Percentiles rank a stretch among this genome's conserved stretches.
Conservation (phyloP, 2,329 filamentous ascomycete species). For the Mollisiaceae sp. region DNA sequence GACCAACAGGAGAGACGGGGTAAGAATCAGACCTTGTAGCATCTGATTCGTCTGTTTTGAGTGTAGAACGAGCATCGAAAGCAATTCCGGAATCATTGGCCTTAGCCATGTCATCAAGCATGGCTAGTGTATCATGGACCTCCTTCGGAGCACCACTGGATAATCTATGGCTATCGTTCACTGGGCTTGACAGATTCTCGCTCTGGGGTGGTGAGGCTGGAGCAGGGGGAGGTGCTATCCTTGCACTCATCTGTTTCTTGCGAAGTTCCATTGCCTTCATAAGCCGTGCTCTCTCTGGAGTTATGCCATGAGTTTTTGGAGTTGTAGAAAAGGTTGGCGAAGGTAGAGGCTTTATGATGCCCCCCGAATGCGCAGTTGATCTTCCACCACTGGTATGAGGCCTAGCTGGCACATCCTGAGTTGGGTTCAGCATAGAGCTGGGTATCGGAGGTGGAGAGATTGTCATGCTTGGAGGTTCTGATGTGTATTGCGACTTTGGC, state of each 20-base stretch:
- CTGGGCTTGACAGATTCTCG: slow-evolving; percentile 18
- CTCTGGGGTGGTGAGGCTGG: slow-evolving; percentile 15
- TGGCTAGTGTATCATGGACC: slow-evolving; percentile 34
- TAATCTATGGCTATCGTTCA: slow-evolving; percentile 15
- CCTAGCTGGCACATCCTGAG: slow-evolving; percentile 36
- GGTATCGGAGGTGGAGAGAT: slow-evolving; percentile 38
- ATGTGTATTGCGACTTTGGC: slow-evolving; percentile 46
- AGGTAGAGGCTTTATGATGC: slow-evolving; percentile 31
- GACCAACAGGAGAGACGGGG: slow-evolving; percentile 59
- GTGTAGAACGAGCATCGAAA: slow-evolving; percentile 51
- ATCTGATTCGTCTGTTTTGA: slow-evolving; percentile 43
- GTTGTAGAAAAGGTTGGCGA: slow-evolving; percentile 29
- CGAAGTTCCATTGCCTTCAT: slow-evolving; percentile 94
- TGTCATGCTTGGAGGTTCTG: slow-evolving; percentile 38
- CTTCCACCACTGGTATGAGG: slow-evolving; percentile 42
- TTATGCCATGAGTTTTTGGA: slow-evolving; percentile 59
- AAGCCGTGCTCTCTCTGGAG: slow-evolving; percentile 86
- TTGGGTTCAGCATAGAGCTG: slow-evolving; percentile 37
- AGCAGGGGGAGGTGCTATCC: slow-evolving; percentile 18
- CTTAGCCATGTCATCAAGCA: slow-evolving; percentile 43
- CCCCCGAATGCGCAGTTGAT: slow-evolving; percentile 41
- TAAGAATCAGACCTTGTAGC: slow-evolving; percentile 59
- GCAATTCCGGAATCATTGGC: slow-evolving; percentile 59
- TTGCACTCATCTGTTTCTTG: slow-evolving; percentile 72
- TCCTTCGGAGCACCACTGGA: slow-evolving; percentile 30